Percentiles rank a stretch among this genome's conserved stretches.
Conservation (phyloP, 2,329 filamentous ascomycete genomes). For the Colletotrichum sp. region DNA sequence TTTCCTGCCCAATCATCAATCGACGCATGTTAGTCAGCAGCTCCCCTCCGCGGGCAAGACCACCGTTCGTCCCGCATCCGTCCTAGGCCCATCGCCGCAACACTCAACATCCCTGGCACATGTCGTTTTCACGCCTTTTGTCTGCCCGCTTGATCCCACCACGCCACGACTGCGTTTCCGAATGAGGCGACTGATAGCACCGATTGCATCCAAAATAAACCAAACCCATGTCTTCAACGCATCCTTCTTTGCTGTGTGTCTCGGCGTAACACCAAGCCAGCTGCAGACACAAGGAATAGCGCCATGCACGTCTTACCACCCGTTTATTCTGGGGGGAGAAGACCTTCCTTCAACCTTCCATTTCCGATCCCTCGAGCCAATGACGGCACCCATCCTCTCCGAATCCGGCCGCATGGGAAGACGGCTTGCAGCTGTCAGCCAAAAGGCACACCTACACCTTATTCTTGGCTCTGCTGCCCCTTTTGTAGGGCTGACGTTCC, state of each 20-base stretch:
- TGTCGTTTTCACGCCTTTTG: background rate
- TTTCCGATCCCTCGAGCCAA: background rate
- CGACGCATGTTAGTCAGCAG: background rate
- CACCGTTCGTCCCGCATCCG: constrained; percentile 1
- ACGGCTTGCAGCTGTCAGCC: background rate
- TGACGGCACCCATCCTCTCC: background rate
- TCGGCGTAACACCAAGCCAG: background rate
- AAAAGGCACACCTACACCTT: background rate
- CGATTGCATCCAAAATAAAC: background rate
- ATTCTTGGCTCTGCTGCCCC: background rate
- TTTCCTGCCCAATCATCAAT: background rate
- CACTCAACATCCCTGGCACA: background rate
- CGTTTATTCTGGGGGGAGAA: background rate
- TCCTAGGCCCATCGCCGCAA: background rate
- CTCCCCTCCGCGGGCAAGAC: background rate
- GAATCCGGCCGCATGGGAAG: background rate
- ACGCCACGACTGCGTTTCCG: background rate
- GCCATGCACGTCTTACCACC: background rate
- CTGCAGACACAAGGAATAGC: background rate
- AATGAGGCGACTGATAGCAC: background rate
- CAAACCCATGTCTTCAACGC: background rate
- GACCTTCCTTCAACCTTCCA: background rate
- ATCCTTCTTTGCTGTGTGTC: background rate
- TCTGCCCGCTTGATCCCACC: background rate
- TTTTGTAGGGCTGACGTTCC: constrained; percentile 11